Percentiles rank a stretch among this genome's conserved stretches.
Conservation (phyloP, 352 stramenopile species). For the Phytopythium mirpurense region DNA sequence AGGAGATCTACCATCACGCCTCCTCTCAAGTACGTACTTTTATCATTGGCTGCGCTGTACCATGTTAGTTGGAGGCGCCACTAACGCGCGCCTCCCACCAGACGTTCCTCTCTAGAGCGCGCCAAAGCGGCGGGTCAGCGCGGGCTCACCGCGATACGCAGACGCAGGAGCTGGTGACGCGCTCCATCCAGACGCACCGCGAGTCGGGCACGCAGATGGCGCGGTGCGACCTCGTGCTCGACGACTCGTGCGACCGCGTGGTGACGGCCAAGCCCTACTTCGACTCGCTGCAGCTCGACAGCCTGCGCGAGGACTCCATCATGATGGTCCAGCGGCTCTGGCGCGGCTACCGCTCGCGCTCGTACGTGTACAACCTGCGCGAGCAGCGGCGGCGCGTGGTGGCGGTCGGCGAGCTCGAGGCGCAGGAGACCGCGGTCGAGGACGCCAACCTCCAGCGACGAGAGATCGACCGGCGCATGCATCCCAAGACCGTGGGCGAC, state of each 20-base stretch:
- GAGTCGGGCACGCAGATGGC: constrained; percentile 91
- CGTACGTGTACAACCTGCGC: constrained; percentile 41
- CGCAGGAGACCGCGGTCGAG: constrained; percentile 41
- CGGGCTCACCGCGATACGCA: constrained; percentile 84
- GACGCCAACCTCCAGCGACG: constrained; percentile 46
- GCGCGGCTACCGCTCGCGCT: constrained; percentile 66
- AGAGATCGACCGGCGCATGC: constrained; percentile 85
- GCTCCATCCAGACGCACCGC: constrained; percentile 79
- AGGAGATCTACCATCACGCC: constrained; percentile 89
- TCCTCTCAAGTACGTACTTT: constrained; percentile 67
- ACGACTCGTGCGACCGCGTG: constrained; percentile 56
- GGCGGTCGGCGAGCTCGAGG: constrained; percentile 29
- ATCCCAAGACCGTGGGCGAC: constrained; percentile 75
- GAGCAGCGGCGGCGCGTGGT: constrained; percentile 30
- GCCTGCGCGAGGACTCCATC: constrained; percentile 63
- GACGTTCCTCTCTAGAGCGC: constrained; percentile 50
- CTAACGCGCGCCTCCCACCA: constrained; percentile 7
- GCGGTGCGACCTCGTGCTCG: constrained; percentile 63
- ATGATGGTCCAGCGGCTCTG: constrained; percentile 88
- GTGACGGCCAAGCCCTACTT: constrained; percentile 81
- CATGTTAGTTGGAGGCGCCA: neutral
- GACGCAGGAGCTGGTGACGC: constrained; percentile 74
- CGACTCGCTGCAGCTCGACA: constrained; percentile 85
- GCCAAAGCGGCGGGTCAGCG: constrained; percentile 24
- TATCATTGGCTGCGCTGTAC: too few relatives aligned